Evolutionary conservation across 108 stramenopile species (phyloP), one percentile per base, ranked within the genome.

Genomic region (Fragilariopsis cylindrus): DNA sequence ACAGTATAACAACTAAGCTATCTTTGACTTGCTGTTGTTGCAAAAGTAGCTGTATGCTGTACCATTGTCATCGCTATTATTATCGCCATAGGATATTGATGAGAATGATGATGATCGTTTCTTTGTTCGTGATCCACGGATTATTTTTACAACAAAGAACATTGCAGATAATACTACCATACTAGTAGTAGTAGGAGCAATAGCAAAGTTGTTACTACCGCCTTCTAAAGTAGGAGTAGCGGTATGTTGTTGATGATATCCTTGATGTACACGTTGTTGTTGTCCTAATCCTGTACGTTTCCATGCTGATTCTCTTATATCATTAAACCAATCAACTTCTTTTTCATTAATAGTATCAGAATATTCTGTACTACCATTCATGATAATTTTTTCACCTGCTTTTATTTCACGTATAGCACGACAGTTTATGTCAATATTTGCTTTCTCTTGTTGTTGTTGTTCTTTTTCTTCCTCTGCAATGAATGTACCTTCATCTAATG

Each of bases 401-500:
- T 21, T 52, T 39, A 68, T 68, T 30, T 68, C 67, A 16, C 67
- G 67, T 19, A 30, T 4, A 7, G 67, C 11, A 4, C 48, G 48
- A 44, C 67, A 68, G 49, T 48, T 30, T 2, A 52, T 50, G 13
- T 68, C 67, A 21, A 68, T 50, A 21, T 68, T 68, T 47, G 50
- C 39, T n/a, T 47, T n/a, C 2, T 68, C 67, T n/a, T 21, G 0
- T n/a, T 53, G 1, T 2, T 30, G 30, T 30, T 30, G 30, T 30
- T 0, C 21, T 21, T 0, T 21, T 11, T 11, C 7, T 18, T 39
- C 9, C 7, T 68, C 49, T 44, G 48, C 48, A 9, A 68, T 68
- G 67, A 50, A 68, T 12, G 48, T 68, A 7, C 67, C 67, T 44
- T 68, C 67, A 48, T 68, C 67, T 5, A 68, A 9, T 52, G 67